These are phyloP conservation scores for Trichomonas vaginalis DNA, from an alignment of 208 protist genomes.

Conservation along the genomic window DNA sequence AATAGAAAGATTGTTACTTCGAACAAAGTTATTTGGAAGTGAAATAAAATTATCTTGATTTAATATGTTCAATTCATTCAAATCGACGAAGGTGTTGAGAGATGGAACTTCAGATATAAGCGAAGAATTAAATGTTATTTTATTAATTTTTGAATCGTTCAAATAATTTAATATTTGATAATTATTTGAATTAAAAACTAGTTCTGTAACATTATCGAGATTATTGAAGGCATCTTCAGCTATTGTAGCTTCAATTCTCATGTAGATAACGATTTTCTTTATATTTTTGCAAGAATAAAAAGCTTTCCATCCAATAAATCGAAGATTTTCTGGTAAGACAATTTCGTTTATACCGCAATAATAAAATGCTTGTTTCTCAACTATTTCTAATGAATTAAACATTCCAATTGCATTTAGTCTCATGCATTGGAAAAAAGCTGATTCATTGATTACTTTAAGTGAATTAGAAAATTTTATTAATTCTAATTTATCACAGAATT, in stretches of 20 bases:
- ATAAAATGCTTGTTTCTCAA: no score
- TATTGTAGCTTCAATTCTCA: neutral
- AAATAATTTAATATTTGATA: neutral
- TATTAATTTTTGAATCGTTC: neutral
- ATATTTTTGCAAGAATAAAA: neutral
- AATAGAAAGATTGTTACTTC: neutral
- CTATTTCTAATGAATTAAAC: no score
- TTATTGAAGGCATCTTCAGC: no score
- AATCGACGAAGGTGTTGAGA: neutral
- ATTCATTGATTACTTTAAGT: no score
- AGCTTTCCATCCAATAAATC: neutral
- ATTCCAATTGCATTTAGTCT: no score
- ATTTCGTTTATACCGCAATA: neutral
- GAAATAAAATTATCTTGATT: neutral
- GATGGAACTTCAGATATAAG: neutral
- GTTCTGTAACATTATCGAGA: neutral
- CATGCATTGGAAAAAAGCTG: no score
- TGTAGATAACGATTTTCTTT: neutral
- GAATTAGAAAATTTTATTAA: no score
- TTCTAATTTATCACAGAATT: no score
- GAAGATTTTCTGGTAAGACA: neutral
- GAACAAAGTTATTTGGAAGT: neutral
- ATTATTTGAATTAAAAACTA: neutral
- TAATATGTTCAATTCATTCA: neutral
- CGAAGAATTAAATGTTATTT: neutral